A percentile compares a stretch with the other conserved stretches of the same genome.
Conservation (phyloP, 2,329 filamentous ascomycete species). For the Trichoderma cornu-damae region DNA sequence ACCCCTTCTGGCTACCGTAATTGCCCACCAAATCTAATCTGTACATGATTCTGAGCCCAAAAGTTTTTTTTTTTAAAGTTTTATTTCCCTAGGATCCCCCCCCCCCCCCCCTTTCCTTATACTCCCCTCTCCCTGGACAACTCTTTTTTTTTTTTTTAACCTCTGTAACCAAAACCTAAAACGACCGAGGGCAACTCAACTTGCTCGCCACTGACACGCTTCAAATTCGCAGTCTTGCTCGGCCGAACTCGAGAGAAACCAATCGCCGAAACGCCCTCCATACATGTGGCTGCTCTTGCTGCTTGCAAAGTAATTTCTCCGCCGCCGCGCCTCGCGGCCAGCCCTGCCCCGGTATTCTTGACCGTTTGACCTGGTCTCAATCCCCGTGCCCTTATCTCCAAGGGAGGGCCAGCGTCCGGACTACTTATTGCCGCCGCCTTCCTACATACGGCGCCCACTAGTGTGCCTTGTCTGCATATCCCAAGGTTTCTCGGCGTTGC, state of each 20-base stretch:
- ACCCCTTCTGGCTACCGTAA: not conserved
- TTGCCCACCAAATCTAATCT: not conserved
- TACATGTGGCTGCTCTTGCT: not conserved
- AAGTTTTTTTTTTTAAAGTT: not conserved
- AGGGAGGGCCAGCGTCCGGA: slow-evolving; percentile 5
- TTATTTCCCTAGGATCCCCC: no score
- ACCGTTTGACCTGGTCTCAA: slow-evolving; percentile 7
- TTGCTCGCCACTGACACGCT: slow-evolving; percentile 7
- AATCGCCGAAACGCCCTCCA: not conserved
- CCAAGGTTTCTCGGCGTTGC: not conserved
- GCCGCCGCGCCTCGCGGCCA: slow-evolving; percentile 1
- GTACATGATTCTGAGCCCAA: not conserved
- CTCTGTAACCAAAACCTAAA: not conserved
- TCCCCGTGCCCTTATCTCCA: slow-evolving; percentile 1
- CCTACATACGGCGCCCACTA: not conserved
- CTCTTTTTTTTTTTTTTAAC: not conserved
- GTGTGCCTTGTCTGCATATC: slow-evolving; percentile 2
- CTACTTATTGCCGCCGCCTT: slow-evolving; percentile 8
- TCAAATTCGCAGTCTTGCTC: not conserved
- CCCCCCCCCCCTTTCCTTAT: no score
- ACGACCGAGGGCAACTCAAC: not conserved
- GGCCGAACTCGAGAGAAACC: not conserved
- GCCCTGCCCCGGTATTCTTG: not conserved
- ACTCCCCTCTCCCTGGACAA: no score
- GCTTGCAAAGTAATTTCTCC: slow-evolving; percentile 6